Evolutionary conservation across 2,329 filamentous ascomycete species (phyloP).

Genomic region (Fonsecaea nubica): DNA sequence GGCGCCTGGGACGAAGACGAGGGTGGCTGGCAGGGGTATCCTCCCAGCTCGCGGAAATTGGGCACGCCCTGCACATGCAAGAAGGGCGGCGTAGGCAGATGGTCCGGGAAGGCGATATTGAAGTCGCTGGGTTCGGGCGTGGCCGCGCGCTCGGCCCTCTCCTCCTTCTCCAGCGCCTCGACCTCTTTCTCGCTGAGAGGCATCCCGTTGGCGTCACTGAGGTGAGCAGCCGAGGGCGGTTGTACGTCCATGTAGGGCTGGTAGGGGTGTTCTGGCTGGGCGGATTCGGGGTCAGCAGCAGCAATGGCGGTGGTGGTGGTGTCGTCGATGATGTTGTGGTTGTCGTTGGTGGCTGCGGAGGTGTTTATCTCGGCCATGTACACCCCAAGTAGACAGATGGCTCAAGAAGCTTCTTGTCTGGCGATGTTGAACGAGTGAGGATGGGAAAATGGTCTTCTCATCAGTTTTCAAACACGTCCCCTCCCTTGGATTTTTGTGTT

Average conservation of each 20-base stretch:
- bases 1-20: background rate
- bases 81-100: slow-evolving; percentile 41
- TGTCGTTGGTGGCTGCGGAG: background rate
- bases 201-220: slow-evolving; percentile 28
- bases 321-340: background rate
- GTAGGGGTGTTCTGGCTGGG: slow-evolving; percentile 26
- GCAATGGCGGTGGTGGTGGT: slow-evolving; percentile 1
- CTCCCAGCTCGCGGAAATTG: slow-evolving; percentile 74
- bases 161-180: slow-evolving; percentile 18
- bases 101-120: slow-evolving; percentile 32
- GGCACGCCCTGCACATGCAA: slow-evolving; percentile 61
- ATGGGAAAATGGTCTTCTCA: too few relatives aligned
- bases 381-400: background rate
- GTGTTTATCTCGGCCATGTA: slow-evolving; percentile 1
- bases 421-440: too few relatives aligned
- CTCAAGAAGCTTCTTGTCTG: background rate
- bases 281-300: slow-evolving; percentile 13
- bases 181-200: slow-evolving; percentile 29
- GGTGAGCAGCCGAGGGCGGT: slow-evolving; percentile 12
- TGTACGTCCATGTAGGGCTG: slow-evolving; percentile 31
- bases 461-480: too few relatives aligned
- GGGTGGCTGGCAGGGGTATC: slow-evolving; percentile 49
- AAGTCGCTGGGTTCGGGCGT: slow-evolving; percentile 35
- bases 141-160: slow-evolving; percentile 24
- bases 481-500: too few relatives aligned